Conservation (phyloP, 805 yeast genomes). For the Candida cerambycidarum region DNA sequence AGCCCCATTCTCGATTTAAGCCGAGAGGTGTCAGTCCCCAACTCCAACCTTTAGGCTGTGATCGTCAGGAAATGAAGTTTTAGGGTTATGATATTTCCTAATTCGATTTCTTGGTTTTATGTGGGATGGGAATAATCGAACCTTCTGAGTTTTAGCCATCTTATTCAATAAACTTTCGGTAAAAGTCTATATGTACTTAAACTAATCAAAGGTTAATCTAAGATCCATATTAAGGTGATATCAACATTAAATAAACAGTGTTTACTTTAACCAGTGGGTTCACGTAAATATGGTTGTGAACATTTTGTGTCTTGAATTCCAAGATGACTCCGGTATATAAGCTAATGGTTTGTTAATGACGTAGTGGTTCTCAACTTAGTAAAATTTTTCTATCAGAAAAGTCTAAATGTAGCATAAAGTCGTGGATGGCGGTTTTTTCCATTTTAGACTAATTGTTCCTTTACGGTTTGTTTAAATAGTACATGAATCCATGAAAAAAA, state of each 20-base stretch:
- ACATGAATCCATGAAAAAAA: not conserved
- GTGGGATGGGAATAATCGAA: not conserved
- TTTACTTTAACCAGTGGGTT: too few species aligned
- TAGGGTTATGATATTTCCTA: constrained; percentile 1
- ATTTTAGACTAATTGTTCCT: not conserved
- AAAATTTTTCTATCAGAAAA: not conserved
- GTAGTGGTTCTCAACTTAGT: not conserved
- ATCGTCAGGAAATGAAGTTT: not conserved
- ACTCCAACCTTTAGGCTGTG: not conserved
- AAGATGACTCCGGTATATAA: constrained; percentile 3
- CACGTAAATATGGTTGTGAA: not conserved
- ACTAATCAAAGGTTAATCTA: too few species aligned
- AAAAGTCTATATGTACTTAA: too few species aligned
- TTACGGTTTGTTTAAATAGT: not conserved
- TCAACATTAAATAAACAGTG: too few species aligned
- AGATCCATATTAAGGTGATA: too few species aligned
- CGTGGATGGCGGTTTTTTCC: not conserved
- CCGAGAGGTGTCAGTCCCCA: not conserved
- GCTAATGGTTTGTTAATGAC: not conserved
- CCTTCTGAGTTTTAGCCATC: too few species aligned
- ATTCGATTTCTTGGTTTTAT: not conserved
- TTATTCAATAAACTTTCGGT: too few species aligned
- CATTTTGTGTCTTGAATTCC: not conserved
- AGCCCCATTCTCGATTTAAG: not conserved
- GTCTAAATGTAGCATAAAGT: constrained; percentile 1